Evolutionary conservation across 768 basidiomycete genomes (phyloP).

Genomic region (Leccinellum albellum): DNA sequence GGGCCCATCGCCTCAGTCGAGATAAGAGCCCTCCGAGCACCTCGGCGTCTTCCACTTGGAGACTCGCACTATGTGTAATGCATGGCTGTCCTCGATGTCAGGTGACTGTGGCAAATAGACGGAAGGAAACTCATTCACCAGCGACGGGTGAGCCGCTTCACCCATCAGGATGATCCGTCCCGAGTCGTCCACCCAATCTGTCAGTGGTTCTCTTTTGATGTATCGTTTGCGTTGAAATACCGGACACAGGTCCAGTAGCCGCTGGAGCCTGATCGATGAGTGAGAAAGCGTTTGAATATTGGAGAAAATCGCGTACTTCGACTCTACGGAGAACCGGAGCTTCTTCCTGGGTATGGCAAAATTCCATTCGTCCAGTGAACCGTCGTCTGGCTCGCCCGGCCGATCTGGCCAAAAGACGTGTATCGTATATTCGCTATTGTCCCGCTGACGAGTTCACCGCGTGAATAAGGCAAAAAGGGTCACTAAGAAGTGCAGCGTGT

Average conservation of each 20-base stretch:
- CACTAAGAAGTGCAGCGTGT: background rate
- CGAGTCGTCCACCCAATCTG: constrained; percentile 44
- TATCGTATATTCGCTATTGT: constrained; percentile 35
- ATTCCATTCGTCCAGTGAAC: constrained; percentile 26
- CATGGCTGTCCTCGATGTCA: constrained; percentile 38
- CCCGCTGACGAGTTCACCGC: constrained; percentile 5
- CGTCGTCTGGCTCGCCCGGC: constrained; percentile 27
- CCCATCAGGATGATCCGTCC: constrained; percentile 50
- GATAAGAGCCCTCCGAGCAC: constrained; percentile 31
- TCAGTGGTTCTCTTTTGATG: constrained; percentile 29
- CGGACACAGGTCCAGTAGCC: constrained; percentile 33
- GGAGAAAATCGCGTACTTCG: constrained; percentile 29
- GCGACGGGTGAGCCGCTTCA: constrained; percentile 53
- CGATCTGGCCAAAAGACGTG: constrained; percentile 38
- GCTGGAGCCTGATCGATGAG: constrained; percentile 26
- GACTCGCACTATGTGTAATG: constrained; percentile 33
- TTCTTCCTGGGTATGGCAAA: constrained; percentile 32
- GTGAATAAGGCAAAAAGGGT: background rate
- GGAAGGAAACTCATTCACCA: constrained; percentile 32
- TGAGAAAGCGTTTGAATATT: background rate
- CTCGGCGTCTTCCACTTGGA: constrained; percentile 29
- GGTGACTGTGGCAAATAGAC: background rate
- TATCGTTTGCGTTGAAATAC: constrained; percentile 35
- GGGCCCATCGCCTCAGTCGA: constrained; percentile 39
- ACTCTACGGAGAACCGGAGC: constrained; percentile 32